Conservation (phyloP, 2,329 filamentous ascomycete genomes). For the Pezicula radicicola region DNA sequence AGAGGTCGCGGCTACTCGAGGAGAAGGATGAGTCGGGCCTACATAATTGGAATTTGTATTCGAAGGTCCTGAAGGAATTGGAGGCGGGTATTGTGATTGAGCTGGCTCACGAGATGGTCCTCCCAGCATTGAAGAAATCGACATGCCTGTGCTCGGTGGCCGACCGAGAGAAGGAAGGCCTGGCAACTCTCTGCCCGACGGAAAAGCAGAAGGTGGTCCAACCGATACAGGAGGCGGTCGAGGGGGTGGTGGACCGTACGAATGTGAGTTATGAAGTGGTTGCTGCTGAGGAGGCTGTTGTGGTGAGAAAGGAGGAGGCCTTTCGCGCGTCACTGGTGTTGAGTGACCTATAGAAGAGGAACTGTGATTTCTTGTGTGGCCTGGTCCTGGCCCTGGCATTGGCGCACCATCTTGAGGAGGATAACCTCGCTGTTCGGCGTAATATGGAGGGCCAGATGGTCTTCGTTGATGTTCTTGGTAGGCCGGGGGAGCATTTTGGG, state of each 20-base stretch:
- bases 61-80: slow-evolving; percentile 30
- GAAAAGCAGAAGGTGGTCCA: slow-evolving; percentile 37
- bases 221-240: slow-evolving; percentile 39
- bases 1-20: slow-evolving; percentile 30
- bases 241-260: slow-evolving; percentile 29
- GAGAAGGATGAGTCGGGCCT: slow-evolving; percentile 34
- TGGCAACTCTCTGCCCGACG: slow-evolving; percentile 51
- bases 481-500: slow-evolving; percentile 20
- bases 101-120: slow-evolving; percentile 45
- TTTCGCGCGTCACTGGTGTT: slow-evolving; percentile 28
- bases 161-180: slow-evolving; percentile 47
- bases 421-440: slow-evolving; percentile 24
- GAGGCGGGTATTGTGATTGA: slow-evolving; percentile 44
- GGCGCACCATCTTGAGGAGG: slow-evolving; percentile 24
- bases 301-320: slow-evolving; percentile 49
- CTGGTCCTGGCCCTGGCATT: slow-evolving; percentile 19
- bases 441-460: slow-evolving; percentile 30
- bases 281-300: slow-evolving; percentile 32
- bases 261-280: slow-evolving; percentile 29
- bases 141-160: slow-evolving; percentile 52
- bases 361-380: slow-evolving; percentile 29
- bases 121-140: slow-evolving; percentile 70
- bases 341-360: slow-evolving; percentile 28
- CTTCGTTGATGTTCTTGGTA: slow-evolving; percentile 29
- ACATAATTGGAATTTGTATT: slow-evolving; percentile 32